A percentile compares a stretch with the other conserved stretches of the same genome.
Conservation (phyloP, 2,329 filamentous ascomycete genomes). For the Ophidiomyces ophidiicola region DNA sequence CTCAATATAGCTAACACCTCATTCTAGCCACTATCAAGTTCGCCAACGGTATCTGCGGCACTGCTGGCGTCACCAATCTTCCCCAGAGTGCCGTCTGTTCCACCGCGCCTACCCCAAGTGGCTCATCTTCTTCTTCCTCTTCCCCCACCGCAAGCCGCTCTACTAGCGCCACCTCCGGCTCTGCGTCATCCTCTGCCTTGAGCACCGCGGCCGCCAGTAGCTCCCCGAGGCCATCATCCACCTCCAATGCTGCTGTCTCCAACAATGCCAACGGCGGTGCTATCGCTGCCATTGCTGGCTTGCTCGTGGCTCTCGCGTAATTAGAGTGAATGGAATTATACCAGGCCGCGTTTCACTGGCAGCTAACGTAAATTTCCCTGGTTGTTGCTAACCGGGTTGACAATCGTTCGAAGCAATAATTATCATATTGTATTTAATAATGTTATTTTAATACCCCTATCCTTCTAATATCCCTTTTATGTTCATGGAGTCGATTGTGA, state of each 20-base stretch:
- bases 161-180: constrained; percentile 8
- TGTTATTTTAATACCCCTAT: too few species aligned
- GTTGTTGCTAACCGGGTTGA: too few species aligned
- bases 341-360: too few species aligned
- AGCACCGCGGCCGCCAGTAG: constrained; percentile 12
- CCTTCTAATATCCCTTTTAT: too few species aligned
- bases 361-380: not conserved
- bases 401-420: too few species aligned
- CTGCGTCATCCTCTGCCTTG: constrained; percentile 20
- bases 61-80: constrained; percentile 27
- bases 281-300: constrained; percentile 13
- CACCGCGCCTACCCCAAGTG: constrained; percentile 12
- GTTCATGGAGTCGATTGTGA: too few species aligned
- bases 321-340: too few species aligned
- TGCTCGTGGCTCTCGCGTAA: constrained; percentile 12
- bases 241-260: constrained; percentile 12
- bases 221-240: not conserved
- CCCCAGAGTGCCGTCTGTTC: constrained; percentile 24
- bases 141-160: constrained; percentile 9
- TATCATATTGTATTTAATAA: too few species aligned
- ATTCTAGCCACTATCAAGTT: constrained; percentile 25
- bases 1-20: not conserved
- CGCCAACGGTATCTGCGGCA: constrained; percentile 29
- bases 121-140: constrained; percentile 13
- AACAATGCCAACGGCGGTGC: constrained; percentile 16